Evolutionary conservation across 495 filamentous ascomycete genomes (phyloP), one percentile per base, ranked within the genome.

Genomic region (Penicillium salamii): DNA sequence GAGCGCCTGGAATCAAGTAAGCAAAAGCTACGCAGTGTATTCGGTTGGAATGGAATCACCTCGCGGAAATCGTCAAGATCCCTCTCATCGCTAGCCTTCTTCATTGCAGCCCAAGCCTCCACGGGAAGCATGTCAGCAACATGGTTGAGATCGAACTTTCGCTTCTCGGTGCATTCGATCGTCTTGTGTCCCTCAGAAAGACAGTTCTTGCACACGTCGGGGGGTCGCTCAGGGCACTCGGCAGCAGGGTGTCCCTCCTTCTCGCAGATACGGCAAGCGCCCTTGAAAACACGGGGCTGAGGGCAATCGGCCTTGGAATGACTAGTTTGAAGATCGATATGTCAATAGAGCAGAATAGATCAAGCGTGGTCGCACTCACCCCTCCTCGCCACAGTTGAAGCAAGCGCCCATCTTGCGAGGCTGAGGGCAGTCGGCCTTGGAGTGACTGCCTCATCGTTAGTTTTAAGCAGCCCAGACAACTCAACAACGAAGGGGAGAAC

Each of bases 11-110:
- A 26, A 13, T 26, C 19, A 19, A 15, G 49, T 69, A 44, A 73
- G 54, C 18, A 12, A 31, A 42, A 47, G 28, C 42, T n/a, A 39
- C 4, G n/a, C n/a, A n/a, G n/a, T n/a, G n/a, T n/a, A n/a, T n/a
- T n/a, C n/a, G n/a, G n/a, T n/a, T n/a, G n/a, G n/a, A n/a, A n/a
- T n/a, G n/a, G n/a, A n/a, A 2, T 45, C 66, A 87, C 89, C 39
- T 82, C 72, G 49, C 88, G 87, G 63, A 91, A 82, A 21, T 87
- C 81, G 37, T 88, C 84, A 12, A 93, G 63, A 24, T 96, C 90
- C 15, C 75, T 74, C 9, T 80, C 79, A 14, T 70, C 57, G 42
- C 78, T 84, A 0, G 87, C 90, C 19, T 75, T 67, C 49, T 78
- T 70, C 54, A 98, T 72, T 43, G 70, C 58, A 0, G 61, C 69